These are phyloP conservation scores for Tardiomyces depauwii DNA, from an alignment of 1,139 yeast genomes.

Conservation along the genomic window DNA sequence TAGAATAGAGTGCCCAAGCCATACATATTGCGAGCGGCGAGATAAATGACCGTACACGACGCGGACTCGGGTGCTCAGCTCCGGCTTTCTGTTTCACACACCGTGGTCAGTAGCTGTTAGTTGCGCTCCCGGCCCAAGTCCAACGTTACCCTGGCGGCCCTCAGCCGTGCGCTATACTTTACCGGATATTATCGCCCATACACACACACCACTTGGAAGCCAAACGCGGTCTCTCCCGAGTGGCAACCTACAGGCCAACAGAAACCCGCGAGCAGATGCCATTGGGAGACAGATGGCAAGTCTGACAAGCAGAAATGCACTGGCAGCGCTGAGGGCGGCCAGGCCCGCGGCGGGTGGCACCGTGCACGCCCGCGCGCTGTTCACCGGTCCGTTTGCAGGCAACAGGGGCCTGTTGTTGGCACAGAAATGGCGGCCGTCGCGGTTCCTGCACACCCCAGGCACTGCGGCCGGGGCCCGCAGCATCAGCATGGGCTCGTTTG, in stretches of 20 bases:
- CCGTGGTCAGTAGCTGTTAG: no score
- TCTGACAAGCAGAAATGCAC: neutral
- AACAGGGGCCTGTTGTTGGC: neutral
- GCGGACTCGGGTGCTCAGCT: no score
- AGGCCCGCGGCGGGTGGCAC: neutral
- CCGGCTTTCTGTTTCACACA: no score
- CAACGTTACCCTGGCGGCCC: no score
- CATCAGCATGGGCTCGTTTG: neutral
- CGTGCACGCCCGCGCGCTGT: neutral
- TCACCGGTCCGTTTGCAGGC: neutral
- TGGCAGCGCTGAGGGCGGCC: neutral
- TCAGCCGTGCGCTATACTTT: no score
- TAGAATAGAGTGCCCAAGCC: constrained; percentile 63
- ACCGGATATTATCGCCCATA: no score
- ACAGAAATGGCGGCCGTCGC: neutral
- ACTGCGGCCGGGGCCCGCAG: neutral
- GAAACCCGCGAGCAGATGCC: no score
- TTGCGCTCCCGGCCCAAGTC: no score
- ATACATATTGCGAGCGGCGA: constrained; percentile 33
- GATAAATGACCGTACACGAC: no score
- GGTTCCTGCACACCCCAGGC: neutral
- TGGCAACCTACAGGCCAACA: no score
- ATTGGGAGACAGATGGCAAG: neutral
- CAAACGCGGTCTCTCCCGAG: no score
- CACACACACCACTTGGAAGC: no score